Conservation (phyloP, 257 asterid genomes). For the Solanum dulcamara region DNA sequence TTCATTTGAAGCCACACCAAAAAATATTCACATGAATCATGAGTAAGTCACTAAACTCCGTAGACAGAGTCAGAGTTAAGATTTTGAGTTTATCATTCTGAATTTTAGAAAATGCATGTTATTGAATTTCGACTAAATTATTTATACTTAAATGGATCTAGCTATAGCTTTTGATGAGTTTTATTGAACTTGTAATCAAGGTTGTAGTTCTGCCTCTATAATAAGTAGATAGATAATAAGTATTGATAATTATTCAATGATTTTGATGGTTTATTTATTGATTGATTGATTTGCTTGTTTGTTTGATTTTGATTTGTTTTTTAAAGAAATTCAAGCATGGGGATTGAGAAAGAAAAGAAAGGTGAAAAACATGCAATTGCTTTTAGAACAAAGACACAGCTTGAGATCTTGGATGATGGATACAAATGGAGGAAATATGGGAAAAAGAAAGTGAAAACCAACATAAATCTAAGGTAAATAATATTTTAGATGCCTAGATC, state of each 20-base stretch:
- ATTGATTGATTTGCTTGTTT: background rate
- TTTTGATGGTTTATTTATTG: background rate
- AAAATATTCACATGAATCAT: slow-evolving; percentile 1
- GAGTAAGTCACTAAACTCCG: background rate
- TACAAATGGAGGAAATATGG: slow-evolving; percentile 73
- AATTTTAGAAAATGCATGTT: background rate
- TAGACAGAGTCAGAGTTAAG: background rate
- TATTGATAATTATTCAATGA: background rate
- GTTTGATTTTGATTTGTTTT: background rate
- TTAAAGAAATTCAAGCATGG: background rate
- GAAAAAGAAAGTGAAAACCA: slow-evolving; percentile 54
- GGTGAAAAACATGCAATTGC: slow-evolving; percentile 9
- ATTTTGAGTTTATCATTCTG: background rate
- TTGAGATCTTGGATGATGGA: slow-evolving; percentile 60
- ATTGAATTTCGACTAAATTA: background rate
- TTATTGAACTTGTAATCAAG: background rate
- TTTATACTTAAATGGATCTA: background rate
- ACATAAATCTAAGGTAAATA: slow-evolving; percentile 51
- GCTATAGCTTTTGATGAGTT: background rate
- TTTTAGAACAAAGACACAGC: slow-evolving; percentile 33
- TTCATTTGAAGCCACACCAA: slow-evolving; percentile 1
- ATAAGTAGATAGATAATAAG: background rate
- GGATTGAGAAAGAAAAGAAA: background rate
- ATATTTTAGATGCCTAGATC: background rate
- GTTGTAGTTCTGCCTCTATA: background rate